Percentiles rank a stretch among this genome's conserved stretches.
phyloP scores from a whole-genome alignment of 2,329 filamentous ascomycete genomes.

The Trichoderma simmonsii region DNA sequence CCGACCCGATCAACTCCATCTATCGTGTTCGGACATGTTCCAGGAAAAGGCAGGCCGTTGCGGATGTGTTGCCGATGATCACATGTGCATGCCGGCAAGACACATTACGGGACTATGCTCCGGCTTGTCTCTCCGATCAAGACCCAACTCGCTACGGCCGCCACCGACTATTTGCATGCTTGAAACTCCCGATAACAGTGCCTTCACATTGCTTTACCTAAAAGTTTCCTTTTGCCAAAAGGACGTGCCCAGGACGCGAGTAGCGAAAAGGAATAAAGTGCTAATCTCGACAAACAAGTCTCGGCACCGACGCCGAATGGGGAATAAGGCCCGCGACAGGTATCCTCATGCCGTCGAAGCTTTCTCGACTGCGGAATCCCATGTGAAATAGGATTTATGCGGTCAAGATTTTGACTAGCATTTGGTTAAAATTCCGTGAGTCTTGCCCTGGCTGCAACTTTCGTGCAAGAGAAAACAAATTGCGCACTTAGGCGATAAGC shows the following conservation, averaged over 20 bases:
- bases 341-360: neutral
- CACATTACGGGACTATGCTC: neutral
- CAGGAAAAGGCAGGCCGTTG: slow-evolving; percentile 7
- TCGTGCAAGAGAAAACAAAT: neutral
- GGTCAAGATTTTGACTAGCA: neutral
- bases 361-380: neutral
- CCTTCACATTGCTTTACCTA: neutral
- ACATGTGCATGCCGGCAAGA: neutral
- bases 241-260: neutral
- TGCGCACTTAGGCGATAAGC: neutral
- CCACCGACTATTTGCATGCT: neutral
- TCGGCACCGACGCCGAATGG: slow-evolving; percentile 1
- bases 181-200: neutral
- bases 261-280: neutral
- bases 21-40: neutral
- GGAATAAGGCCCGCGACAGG: slow-evolving; percentile 2
- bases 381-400: neutral
- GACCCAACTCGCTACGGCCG: neutral
- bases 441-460: neutral
- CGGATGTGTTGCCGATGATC: slow-evolving; percentile 4
- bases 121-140: neutral
- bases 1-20: neutral
- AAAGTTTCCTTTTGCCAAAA: neutral
- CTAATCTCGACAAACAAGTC: neutral
- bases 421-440: neutral